phyloP scores from a whole-genome alignment of 805 yeast species.

The Candida koratica region DNA sequence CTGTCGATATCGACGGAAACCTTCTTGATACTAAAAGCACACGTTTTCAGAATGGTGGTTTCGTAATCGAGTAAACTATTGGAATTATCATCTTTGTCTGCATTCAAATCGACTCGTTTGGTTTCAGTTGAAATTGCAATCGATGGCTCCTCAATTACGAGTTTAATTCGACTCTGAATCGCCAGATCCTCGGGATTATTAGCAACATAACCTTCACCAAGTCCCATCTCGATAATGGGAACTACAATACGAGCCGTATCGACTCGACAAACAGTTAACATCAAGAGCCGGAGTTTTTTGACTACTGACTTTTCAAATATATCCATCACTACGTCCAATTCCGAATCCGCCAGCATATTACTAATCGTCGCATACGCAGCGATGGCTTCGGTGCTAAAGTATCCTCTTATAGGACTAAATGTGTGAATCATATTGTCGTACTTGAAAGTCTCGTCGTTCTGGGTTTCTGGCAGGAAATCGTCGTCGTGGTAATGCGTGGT shows the following conservation, averaged over 20 bases:
- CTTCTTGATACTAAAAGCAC: constrained; percentile 33
- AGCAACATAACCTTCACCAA: constrained; percentile 29
- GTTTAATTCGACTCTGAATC: constrained; percentile 8
- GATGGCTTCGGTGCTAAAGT: constrained; percentile 44
- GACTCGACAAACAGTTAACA: constrained; percentile 31
- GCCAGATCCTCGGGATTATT: constrained; percentile 1
- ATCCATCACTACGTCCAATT: constrained; percentile 56
- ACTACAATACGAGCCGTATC: constrained; percentile 45
- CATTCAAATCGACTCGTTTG: constrained; percentile 5
- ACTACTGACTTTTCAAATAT: constrained; percentile 59
- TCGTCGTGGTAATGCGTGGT: constrained; percentile 25
- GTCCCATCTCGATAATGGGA: constrained; percentile 40
- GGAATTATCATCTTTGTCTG: constrained; percentile 2
- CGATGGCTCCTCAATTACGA: constrained; percentile 34
- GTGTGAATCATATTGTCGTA: constrained; percentile 54
- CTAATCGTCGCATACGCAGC: constrained; percentile 35
- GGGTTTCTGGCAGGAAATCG: constrained; percentile 30
- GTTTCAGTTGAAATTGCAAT: constrained; percentile 25
- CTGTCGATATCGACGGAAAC: constrained; percentile 16
- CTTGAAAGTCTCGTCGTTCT: constrained; percentile 39
- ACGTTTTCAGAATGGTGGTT: constrained; percentile 12
- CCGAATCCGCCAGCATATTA: constrained; percentile 30
- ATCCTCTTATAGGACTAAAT: constrained; percentile 47
- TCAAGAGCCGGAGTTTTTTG: constrained; percentile 33
- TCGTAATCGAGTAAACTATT: constrained; percentile 3